These are phyloP conservation scores for Nyssa sinensis DNA, from an alignment of 148 eudicot genomes.

Conservation along the genomic window DNA sequence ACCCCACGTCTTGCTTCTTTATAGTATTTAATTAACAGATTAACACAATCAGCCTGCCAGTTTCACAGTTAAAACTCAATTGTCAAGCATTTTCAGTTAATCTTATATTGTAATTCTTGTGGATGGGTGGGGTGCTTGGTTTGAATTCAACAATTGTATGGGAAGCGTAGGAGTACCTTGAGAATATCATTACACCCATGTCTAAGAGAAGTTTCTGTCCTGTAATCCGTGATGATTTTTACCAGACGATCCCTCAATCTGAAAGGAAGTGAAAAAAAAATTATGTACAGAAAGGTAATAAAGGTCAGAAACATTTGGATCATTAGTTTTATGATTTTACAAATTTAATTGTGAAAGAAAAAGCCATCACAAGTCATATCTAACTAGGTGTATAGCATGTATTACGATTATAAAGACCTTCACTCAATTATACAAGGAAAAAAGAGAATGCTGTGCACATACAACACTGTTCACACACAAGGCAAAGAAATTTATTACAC, in stretches of 20 bases:
- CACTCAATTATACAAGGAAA: neutral
- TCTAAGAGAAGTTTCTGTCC: conserved; percentile 97
- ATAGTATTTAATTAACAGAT: conserved; percentile 77
- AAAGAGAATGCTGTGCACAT: neutral
- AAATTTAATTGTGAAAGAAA: neutral
- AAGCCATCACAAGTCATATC: neutral
- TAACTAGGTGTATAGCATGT: neutral
- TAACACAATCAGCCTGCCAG: conserved; percentile 81
- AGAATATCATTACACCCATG: conserved; percentile 93
- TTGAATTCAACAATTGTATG: neutral
- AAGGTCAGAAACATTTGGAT: neutral
- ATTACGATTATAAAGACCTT: neutral
- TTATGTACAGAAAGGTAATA: neutral
- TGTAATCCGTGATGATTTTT: conserved; percentile 87
- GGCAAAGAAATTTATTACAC: neutral
- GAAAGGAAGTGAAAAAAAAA: conserved; percentile 17
- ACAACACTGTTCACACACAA: neutral
- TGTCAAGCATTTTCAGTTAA: neutral
- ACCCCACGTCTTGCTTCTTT: conserved; percentile 89
- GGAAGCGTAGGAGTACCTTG: conserved; percentile 47
- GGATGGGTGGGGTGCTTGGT: neutral
- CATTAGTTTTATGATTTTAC: neutral
- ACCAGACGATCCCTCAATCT: conserved; percentile 94
- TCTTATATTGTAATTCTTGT: neutral
- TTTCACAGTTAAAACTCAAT: conserved; percentile 2